phyloP scores from a whole-genome alignment of 108 stramenopile genomes.

The Stephanodiscus minutulus region DNA sequence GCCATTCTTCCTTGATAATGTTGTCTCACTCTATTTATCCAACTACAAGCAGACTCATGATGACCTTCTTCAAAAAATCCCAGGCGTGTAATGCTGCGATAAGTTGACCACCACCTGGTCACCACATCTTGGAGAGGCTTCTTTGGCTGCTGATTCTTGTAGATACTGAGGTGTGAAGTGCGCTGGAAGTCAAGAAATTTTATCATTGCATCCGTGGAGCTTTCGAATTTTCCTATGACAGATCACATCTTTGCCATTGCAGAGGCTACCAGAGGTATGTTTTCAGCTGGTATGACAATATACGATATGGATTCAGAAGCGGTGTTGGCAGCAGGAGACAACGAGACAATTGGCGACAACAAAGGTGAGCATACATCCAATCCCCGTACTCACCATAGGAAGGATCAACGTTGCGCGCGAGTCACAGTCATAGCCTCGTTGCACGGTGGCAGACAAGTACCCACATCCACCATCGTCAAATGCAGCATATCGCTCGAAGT shows the following conservation, averaged over 20 bases:
- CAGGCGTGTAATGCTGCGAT: too few species aligned
- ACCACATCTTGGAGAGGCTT: background rate
- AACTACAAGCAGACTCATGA: background rate
- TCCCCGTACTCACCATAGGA: too few species aligned
- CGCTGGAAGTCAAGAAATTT: background rate
- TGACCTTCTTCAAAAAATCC: too few species aligned
- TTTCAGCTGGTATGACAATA: too few species aligned
- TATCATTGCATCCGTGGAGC: background rate
- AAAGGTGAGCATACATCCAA: too few species aligned
- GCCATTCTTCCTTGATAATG: background rate
- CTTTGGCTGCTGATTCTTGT: background rate
- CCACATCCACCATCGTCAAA: slow-evolving; percentile 10
- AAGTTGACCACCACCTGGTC: slow-evolving; percentile 6
- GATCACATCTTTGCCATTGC: too few species aligned
- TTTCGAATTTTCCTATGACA: background rate
- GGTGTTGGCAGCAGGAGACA: too few species aligned
- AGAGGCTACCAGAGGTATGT: too few species aligned
- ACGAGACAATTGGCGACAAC: too few species aligned
- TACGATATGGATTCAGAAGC: too few species aligned
- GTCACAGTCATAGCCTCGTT: slow-evolving; percentile 5
- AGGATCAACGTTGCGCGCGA: background rate
- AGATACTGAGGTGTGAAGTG: background rate
- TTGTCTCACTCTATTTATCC: background rate
- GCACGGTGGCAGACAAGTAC: slow-evolving; percentile 13
- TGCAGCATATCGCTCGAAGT: background rate